Percentiles rank a stretch among this genome's conserved stretches.
These are phyloP conservation scores for Dactylis glomerata DNA, from an alignment of 176 grass and related monocot genomes.

Conservation along the genomic window DNA sequence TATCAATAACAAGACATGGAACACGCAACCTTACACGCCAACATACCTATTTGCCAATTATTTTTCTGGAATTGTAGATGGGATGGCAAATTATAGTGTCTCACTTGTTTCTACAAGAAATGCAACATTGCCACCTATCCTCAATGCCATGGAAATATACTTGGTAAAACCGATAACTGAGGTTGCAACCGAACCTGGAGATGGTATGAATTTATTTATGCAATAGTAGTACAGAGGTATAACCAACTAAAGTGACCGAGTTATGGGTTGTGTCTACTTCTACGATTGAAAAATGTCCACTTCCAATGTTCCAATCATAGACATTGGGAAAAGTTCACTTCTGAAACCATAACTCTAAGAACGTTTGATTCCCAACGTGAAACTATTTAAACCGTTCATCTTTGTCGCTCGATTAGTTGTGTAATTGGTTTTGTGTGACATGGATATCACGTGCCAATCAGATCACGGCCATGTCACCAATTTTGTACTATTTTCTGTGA, in stretches of 20 bases:
- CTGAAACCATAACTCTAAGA: not conserved
- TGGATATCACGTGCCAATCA: not conserved
- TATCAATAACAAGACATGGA: conserved; percentile 23
- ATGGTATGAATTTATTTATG: conserved; percentile 37
- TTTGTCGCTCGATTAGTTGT: not conserved
- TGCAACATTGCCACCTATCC: conserved; percentile 47
- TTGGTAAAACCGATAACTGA: conserved; percentile 1
- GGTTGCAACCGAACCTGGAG: conserved; percentile 31
- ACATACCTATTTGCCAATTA: not conserved
- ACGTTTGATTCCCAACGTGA: not conserved
- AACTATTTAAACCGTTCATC: not conserved
- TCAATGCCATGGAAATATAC: conserved; percentile 67
- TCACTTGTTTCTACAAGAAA: conserved; percentile 31
- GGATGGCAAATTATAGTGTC: conserved; percentile 20
- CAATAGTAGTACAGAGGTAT: conserved; percentile 2
- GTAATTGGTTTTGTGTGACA: not conserved
- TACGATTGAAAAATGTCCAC: not conserved
- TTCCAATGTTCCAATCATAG: not conserved
- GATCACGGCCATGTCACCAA: not conserved
- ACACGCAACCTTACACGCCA: conserved; percentile 33
- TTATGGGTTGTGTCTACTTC: not conserved
- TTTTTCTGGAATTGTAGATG: conserved; percentile 15
- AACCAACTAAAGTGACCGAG: not conserved
- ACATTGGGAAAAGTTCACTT: not conserved
- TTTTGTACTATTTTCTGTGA: not conserved